Evolutionary conservation across 306 rosid species (phyloP).

Genomic region (Cucurbita ficifolia): DNA sequence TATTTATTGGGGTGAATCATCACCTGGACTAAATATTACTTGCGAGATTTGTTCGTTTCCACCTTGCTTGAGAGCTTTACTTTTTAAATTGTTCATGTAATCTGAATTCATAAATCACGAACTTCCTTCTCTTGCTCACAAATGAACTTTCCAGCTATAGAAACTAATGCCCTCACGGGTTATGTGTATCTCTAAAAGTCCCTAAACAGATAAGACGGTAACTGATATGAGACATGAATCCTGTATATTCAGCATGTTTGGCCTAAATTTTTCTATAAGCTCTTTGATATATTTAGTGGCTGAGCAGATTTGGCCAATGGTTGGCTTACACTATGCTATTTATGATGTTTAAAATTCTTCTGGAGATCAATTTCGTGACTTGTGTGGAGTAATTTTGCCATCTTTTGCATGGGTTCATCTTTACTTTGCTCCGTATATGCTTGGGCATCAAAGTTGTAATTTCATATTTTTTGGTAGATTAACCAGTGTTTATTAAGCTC

Average conservation of each 20-base stretch:
- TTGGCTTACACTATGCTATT: no score
- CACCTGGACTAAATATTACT: not conserved
- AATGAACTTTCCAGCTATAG: not conserved
- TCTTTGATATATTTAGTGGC: not conserved
- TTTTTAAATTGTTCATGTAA: no score
- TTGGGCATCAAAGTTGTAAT: not conserved
- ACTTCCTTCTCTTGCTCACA: not conserved
- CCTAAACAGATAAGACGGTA: not conserved
- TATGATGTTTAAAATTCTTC: not conserved
- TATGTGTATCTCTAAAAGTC: not conserved
- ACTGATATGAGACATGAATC: not conserved
- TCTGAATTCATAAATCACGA: not conserved
- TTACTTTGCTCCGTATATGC: not conserved
- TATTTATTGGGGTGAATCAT: not conserved
- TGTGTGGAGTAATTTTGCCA: not conserved
- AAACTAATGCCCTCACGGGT: not conserved
- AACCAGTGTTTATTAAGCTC: not conserved
- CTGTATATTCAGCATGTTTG: not conserved
- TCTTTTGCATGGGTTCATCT: not conserved
- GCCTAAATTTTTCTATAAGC: not conserved
- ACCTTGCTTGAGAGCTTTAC: not conserved
- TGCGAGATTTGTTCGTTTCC: not conserved
- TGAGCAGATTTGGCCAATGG: not conserved
- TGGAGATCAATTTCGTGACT: not conserved
- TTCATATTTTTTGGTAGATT: not conserved